phyloP scores from a whole-genome alignment of 2,329 filamentous ascomycete genomes.

The Chrysoporthe cubensis region DNA sequence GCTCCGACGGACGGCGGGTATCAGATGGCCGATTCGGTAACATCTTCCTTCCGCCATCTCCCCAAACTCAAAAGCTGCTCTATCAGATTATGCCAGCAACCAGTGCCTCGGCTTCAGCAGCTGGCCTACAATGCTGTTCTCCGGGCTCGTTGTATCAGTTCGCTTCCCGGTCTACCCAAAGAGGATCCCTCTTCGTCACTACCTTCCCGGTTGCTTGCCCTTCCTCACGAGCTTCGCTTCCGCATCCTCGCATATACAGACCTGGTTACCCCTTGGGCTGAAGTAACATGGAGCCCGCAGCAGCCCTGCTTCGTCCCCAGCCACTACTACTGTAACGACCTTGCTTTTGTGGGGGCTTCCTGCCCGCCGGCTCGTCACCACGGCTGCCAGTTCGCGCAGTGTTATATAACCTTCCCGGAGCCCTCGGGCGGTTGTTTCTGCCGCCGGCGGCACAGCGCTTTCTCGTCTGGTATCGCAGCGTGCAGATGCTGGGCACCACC shows the following conservation, averaged over 20 bases:
- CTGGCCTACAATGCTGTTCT: constrained; percentile 22
- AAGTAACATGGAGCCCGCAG: constrained; percentile 28
- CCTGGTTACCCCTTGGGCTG: constrained; percentile 27
- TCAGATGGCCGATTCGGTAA: constrained; percentile 12
- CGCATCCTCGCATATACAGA: constrained; percentile 28
- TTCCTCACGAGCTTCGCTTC: constrained; percentile 28
- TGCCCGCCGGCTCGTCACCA: constrained; percentile 13
- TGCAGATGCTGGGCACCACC: constrained; percentile 29
- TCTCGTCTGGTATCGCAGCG: neutral
- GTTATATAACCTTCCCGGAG: neutral
- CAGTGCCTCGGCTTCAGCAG: constrained; percentile 19
- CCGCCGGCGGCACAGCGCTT: constrained; percentile 17
- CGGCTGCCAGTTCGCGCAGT: constrained; percentile 19
- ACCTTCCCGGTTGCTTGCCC: constrained; percentile 1
- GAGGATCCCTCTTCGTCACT: neutral
- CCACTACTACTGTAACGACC: neutral
- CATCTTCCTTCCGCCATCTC: constrained; percentile 16
- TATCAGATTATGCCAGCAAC: constrained; percentile 21
- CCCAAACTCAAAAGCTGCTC: constrained; percentile 24
- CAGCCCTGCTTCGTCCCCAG: constrained; percentile 6
- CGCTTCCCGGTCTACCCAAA: neutral
- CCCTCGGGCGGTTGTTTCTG: constrained; percentile 27
- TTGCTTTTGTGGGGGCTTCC: neutral
- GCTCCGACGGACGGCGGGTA: neutral
- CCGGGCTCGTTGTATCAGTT: constrained; percentile 13